These are phyloP conservation scores for Epichloe coenophiala DNA, from an alignment of 2,329 filamentous ascomycete genomes.

Conservation along the genomic window DNA sequence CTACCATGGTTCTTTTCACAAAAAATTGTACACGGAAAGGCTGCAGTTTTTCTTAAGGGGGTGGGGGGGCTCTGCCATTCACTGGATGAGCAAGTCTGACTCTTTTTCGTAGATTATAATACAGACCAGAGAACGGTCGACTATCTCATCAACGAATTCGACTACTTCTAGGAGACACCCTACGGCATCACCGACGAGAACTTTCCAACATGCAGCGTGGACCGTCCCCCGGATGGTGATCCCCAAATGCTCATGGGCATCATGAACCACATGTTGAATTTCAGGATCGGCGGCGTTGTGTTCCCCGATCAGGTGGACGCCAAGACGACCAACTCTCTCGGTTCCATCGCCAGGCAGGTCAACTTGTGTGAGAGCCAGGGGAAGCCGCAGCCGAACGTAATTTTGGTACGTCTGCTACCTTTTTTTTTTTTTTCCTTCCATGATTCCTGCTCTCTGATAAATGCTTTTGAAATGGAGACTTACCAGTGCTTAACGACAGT, in stretches of 20 bases:
- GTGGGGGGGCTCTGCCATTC: not conserved
- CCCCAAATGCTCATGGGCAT: slow-evolving; percentile 29
- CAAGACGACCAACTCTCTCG: slow-evolving; percentile 21
- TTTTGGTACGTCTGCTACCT: slow-evolving; percentile 16
- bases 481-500: slow-evolving; percentile 14
- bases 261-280: slow-evolving; percentile 26
- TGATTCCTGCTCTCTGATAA: not conserved
- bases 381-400: slow-evolving; percentile 15
- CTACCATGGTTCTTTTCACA: no score
- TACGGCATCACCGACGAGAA: slow-evolving; percentile 47
- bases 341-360: slow-evolving; percentile 16
- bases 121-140: slow-evolving; percentile 34
- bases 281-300: slow-evolving; percentile 18
- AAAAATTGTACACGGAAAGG: no score
- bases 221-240: slow-evolving; percentile 39
- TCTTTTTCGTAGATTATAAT: slow-evolving; percentile 40
- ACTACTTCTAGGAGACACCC: slow-evolving; percentile 58
- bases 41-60: not conserved
- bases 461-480: slow-evolving; percentile 6
- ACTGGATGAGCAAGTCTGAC: not conserved
- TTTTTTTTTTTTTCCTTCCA: not conserved
- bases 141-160: slow-evolving; percentile 52
- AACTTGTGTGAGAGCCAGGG: slow-evolving; percentile 14
- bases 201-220: slow-evolving; percentile 51
- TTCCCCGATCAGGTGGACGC: slow-evolving; percentile 20